phyloP scores from a whole-genome alignment of 2,329 filamentous ascomycete genomes.

The Dryadomyces quercivorus region DNA sequence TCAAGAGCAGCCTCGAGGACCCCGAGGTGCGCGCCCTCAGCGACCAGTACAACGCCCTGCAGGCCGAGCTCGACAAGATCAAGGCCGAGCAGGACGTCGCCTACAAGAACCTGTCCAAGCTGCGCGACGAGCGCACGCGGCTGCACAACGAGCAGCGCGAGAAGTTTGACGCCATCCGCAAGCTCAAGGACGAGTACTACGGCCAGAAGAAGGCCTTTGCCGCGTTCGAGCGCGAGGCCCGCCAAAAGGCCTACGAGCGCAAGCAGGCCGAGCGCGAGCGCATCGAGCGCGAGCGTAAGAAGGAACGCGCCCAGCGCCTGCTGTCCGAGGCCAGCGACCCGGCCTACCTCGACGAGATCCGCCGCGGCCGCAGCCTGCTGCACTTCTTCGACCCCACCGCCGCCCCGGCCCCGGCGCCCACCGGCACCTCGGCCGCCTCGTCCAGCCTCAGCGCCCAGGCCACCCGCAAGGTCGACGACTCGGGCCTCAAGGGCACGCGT shows the following conservation, averaged over 20 bases:
- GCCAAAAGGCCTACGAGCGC: slow-evolving; percentile 64
- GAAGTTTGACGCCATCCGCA: slow-evolving; percentile 70
- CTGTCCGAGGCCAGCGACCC: slow-evolving; percentile 73
- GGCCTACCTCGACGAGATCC: slow-evolving; percentile 87
- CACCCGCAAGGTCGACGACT: slow-evolving; percentile 71
- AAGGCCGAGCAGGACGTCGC: slow-evolving; percentile 86
- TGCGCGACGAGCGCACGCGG: slow-evolving; percentile 77
- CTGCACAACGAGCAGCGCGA: slow-evolving; percentile 77
- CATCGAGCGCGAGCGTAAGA: slow-evolving; percentile 58
- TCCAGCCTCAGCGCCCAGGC: slow-evolving; percentile 69
- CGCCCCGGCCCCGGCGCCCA: slow-evolving; percentile 20
- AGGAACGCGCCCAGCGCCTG: slow-evolving; percentile 62
- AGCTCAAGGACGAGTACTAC: slow-evolving; percentile 85
- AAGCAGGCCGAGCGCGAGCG: slow-evolving; percentile 70
- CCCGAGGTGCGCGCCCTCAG: slow-evolving; percentile 80
- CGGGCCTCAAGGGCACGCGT: slow-evolving; percentile 74
- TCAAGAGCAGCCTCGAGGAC: slow-evolving; percentile 82
- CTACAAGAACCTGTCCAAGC: slow-evolving; percentile 73
- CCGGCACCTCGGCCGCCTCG: slow-evolving; percentile 52
- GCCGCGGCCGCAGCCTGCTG: slow-evolving; percentile 75
- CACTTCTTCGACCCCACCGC: slow-evolving; percentile 78
- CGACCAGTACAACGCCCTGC: slow-evolving; percentile 74
- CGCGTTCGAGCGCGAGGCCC: slow-evolving; percentile 73
- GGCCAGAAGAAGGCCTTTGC: slow-evolving; percentile 68
- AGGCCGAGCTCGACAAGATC: slow-evolving; percentile 78